phyloP scores from a whole-genome alignment of 192 early-diverging fungal genomes.

The Gamsiella multidivaricata region DNA sequence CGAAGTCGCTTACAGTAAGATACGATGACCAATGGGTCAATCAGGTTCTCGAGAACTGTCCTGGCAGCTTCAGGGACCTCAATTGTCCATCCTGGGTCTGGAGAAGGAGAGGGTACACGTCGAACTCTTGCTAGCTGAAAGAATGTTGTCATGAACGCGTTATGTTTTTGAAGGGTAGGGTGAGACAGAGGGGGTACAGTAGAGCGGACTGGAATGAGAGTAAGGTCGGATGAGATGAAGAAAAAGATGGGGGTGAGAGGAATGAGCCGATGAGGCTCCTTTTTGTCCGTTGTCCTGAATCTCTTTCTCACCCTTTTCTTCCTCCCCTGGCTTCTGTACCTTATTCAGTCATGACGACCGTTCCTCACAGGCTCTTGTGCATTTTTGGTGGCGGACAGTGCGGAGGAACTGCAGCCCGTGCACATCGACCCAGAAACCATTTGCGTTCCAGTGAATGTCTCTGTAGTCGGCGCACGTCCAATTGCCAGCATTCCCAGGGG shows the following conservation, averaged over 20 bases:
- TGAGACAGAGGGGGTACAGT: background rate
- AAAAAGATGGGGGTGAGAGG: background rate
- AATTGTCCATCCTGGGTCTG: background rate
- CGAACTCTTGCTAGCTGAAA: conserved; percentile 5
- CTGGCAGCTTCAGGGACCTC: conserved; percentile 8
- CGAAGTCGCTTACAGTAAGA: conserved; percentile 7
- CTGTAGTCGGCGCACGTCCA: too few relatives aligned
- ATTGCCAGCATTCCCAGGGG: too few relatives aligned
- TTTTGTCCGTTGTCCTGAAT: background rate
- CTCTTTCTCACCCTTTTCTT: background rate
- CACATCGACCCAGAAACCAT: too few relatives aligned
- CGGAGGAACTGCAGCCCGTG: too few relatives aligned
- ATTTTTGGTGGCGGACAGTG: too few relatives aligned
- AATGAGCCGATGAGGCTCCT: background rate
- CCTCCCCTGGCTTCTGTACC: too few relatives aligned
- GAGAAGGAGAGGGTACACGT: background rate
- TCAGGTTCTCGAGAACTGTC: background rate
- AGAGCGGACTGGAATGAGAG: background rate
- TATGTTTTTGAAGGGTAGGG: background rate
- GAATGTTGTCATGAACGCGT: background rate
- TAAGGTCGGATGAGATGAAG: background rate
- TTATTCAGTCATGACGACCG: too few relatives aligned
- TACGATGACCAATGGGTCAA: conserved; percentile 7
- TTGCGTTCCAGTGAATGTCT: too few relatives aligned
- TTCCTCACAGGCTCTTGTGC: too few relatives aligned